Conservation (phyloP, 208 protist species). For the Wallacemonas collosoma region DNA sequence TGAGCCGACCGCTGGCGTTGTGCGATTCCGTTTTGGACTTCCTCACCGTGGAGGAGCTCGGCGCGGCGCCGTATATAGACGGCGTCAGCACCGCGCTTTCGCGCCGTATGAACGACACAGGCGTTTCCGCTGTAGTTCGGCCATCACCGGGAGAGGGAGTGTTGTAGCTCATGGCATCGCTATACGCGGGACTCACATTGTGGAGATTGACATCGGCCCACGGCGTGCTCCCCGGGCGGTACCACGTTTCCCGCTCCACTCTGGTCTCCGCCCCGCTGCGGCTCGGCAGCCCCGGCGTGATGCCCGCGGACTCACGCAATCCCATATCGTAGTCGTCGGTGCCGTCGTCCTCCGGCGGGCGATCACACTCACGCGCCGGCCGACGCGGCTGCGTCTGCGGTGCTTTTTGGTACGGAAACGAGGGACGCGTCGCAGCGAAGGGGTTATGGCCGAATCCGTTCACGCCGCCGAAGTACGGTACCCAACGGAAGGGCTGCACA, state of each 20-base stretch:
- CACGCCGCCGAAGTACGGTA: conserved; percentile 29
- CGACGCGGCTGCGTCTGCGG: not conserved
- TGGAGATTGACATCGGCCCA: not conserved
- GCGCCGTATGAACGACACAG: not conserved
- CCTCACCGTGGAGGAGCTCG: not conserved
- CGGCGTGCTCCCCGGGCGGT: not conserved
- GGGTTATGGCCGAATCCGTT: conserved; percentile 37
- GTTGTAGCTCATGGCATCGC: conserved; percentile 17
- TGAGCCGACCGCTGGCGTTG: not conserved
- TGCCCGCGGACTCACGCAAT: not conserved
- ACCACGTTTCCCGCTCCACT: not conserved
- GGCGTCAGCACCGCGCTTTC: not conserved
- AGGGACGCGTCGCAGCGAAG: conserved; percentile 1
- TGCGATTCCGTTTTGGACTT: not conserved
- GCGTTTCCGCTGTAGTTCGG: not conserved
- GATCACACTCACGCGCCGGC: not conserved
- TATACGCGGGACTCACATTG: not conserved
- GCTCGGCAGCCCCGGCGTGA: not conserved
- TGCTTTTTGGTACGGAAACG: not conserved
- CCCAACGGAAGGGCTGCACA: conserved; percentile 42
- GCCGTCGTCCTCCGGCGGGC: not conserved
- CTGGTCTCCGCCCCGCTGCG: not conserved
- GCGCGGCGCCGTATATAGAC: not conserved
- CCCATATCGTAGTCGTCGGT: conserved; percentile 15
- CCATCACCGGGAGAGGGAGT: conserved; percentile 17